Percentiles rank a stretch among this genome's conserved stretches.
phyloP scores from a whole-genome alignment of 352 stramenopile species.

The Globisporangium echinulatum region DNA sequence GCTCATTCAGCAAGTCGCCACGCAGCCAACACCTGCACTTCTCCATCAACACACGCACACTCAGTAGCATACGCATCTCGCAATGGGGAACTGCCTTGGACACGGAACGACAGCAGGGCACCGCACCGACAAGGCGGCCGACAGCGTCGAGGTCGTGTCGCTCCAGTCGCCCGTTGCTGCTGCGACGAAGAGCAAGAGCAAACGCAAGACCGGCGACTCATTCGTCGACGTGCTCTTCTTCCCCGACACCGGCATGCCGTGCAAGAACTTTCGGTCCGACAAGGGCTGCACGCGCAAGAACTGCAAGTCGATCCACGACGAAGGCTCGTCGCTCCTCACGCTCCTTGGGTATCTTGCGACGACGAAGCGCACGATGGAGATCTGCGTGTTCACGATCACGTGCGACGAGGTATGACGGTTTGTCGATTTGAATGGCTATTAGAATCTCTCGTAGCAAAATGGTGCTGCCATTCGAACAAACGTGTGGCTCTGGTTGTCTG shows the following conservation, averaged over 20 bases:
- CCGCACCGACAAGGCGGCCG: background rate
- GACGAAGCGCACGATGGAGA: constrained; percentile 46
- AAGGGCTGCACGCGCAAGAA: constrained; percentile 56
- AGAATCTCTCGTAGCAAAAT: too few species aligned
- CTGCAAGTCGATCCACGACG: constrained; percentile 58
- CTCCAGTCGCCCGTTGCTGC: constrained; percentile 6
- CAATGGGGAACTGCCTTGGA: constrained; percentile 63
- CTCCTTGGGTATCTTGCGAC: constrained; percentile 39
- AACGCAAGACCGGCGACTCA: constrained; percentile 28
- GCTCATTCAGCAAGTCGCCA: background rate
- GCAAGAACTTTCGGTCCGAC: constrained; percentile 39
- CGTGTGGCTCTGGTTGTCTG: background rate
- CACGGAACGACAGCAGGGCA: background rate
- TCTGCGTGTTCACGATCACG: constrained; percentile 73
- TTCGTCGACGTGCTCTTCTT: constrained; percentile 75
- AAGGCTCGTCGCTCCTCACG: constrained; percentile 49
- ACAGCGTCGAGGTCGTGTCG: constrained; percentile 8
- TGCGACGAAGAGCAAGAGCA: background rate
- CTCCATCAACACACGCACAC: constrained; percentile 1
- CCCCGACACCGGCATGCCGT: constrained; percentile 54
- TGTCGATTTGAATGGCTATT: too few species aligned
- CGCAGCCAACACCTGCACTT: background rate
- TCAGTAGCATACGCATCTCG: background rate
- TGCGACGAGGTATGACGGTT: constrained; percentile 42
- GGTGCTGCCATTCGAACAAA: background rate